Evolutionary conservation across 331 rosid genomes (phyloP), one percentile per base, ranked within the genome.

Genomic region (Phaseolus coccineus): DNA sequence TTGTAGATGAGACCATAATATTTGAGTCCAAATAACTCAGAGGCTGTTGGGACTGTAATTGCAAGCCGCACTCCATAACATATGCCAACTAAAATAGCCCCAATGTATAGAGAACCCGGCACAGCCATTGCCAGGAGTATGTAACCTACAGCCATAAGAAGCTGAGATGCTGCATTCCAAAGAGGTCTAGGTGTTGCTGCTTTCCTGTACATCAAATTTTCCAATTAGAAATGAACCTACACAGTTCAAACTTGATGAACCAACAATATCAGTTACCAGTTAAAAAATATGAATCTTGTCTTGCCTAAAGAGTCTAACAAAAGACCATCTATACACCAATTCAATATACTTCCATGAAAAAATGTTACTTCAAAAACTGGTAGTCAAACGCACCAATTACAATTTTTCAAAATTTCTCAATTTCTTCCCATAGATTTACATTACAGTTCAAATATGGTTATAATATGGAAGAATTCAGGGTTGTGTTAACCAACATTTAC

Each of bases 1-100:
- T 95, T 93, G 88, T 95, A 95, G 27, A 95, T 89, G 6, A 94
- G 90, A 53, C 98, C 98, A 47, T 90, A 94, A 31, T 90, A 91
- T 78, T 90, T 94, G 69, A 94, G 93, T 22, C 98, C 98, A 73
- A 94, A 94, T 7, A 94, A 83, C 78, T 94, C 97, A 0, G 87
- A 84, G 24, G 87, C 87, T 35, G 84, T 56, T 0, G 97, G 96
- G 25, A 92, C 97, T 1, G 97, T 94, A 47, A 94, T 62, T 1
- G 98, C 95, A 1, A 94, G 85, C 1, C 97, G 88, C 31, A 94
- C 68, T 7, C 97, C 98, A 5, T 94, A 94, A 86, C 97, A 94
- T n/a, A 94, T 83, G 4, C 98, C 98, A 2, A 94, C 97, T 0
- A 91, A 69, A 0, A 89, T 70, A 0, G 98, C 91, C 11, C 96